phyloP scores from a whole-genome alignment of 2,329 filamentous ascomycete genomes.

The Rutstroemia sydowiana region DNA sequence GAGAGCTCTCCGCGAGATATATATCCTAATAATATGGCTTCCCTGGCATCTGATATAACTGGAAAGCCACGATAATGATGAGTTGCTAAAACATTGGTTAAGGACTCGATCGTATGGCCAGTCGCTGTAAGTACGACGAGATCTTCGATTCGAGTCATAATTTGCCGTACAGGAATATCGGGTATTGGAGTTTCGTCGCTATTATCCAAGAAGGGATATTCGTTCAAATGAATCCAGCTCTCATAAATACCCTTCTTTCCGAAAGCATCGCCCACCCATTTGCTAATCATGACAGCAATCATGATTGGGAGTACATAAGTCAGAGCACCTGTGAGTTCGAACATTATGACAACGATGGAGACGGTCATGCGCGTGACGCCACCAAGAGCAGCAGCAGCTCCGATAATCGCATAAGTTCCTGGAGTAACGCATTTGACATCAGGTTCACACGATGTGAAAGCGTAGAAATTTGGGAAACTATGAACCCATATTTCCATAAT shows the following conservation, averaged over 20 bases:
- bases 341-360: constrained; percentile 98
- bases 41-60: constrained; percentile 70
- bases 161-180: constrained; percentile 75
- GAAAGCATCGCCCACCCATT: constrained; percentile 97
- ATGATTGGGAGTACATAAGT: constrained; percentile 98
- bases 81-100: constrained; percentile 62
- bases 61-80: constrained; percentile 88
- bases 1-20: constrained; percentile 86
- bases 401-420: constrained; percentile 93
- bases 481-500: constrained; percentile 82
- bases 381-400: constrained; percentile 86
- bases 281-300: constrained; percentile 96
- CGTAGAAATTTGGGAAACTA: constrained; percentile 25
- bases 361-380: constrained; percentile 95
- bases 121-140: constrained; percentile 80
- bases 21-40: constrained; percentile 80
- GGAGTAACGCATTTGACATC: constrained; percentile 86
- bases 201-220: constrained; percentile 92
- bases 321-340: constrained; percentile 91
- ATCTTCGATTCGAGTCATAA: constrained; percentile 92
- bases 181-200: constrained; percentile 71
- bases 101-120: constrained; percentile 75
- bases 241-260: constrained; percentile 93
- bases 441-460: constrained; percentile 30
- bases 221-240: constrained; percentile 93